phyloP scores from a whole-genome alignment of 768 basidiomycete species.

The Hericium coralloides region DNA sequence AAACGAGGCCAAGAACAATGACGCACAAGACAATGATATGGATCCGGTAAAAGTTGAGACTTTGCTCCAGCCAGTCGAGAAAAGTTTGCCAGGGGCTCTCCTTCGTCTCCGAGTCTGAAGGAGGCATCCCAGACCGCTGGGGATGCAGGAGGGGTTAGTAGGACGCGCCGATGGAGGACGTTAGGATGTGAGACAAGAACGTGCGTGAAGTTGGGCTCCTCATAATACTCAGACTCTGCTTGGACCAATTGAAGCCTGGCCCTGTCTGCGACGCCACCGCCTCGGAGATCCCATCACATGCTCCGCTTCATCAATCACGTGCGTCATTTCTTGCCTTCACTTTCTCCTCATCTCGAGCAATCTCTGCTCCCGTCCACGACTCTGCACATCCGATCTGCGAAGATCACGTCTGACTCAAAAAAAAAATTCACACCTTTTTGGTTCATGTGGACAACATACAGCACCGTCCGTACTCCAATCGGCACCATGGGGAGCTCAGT shows the following conservation, averaged over 20 bases:
- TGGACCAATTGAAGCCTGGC: neutral
- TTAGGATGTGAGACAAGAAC: neutral
- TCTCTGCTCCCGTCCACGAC: too few relatives aligned
- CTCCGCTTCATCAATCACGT: neutral
- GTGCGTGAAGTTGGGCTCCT: neutral
- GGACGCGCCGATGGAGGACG: neutral
- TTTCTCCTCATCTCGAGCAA: too few relatives aligned
- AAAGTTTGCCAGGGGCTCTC: neutral
- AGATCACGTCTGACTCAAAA: too few relatives aligned
- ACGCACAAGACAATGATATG: slow-evolving; percentile 36
- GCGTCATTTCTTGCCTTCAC: neutral
- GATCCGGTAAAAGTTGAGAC: slow-evolving; percentile 41
- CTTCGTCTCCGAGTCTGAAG: neutral
- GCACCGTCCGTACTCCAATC: too few relatives aligned
- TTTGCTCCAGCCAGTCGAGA: neutral
- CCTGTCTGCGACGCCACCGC: neutral
- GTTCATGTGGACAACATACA: too few relatives aligned
- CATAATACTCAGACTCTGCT: neutral
- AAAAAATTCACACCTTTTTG: too few relatives aligned
- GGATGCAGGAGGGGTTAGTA: neutral
- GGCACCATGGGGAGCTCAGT: too few relatives aligned
- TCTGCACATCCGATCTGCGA: too few relatives aligned
- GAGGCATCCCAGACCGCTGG: neutral
- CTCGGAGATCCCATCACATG: neutral
- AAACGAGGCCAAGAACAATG: neutral